Base-by-base conservation (phyloP, 1,284 basidiomycete species). In the Fomes fomentarius region DNA sequence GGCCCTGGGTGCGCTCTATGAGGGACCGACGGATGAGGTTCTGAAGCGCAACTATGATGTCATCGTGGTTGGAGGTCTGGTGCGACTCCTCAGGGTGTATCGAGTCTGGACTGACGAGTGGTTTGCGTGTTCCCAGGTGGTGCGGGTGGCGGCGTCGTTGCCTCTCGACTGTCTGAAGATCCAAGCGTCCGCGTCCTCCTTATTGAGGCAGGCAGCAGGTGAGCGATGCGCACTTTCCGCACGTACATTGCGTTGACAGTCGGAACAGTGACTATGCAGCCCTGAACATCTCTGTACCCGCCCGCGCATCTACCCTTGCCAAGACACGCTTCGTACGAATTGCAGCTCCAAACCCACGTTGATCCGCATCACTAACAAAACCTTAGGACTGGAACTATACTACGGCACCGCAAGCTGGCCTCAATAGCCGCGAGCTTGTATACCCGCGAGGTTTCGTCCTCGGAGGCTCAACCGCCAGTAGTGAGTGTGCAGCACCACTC, bases 61-160 rank as follows among this genome's bases (percentile, higher is more conserved):
- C 17, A 33, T 45, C 19, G 19, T 45, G 3, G 30, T 45, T 7
- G 43, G 43, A 21, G 43, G 43, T 45, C 14, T 11, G 38, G 19
- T 37, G n/a, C 19, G 17, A 11, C 6, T 10, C 12, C 19, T 10
- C 6, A 19, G 3, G 15, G n/a, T 40, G 21, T 24, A 9, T 7
- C 9, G 4, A 14, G 28, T 30, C 38, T 4, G 21, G 9, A 21
- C 38, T 40, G 38, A 40, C 38, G 14, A 11, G 12, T 12, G 21
- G n/a, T 44, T 26, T n/a, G 26, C 22, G 19, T 24, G n/a, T 26
- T 57, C 65, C 57, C 56, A 41, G 58, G 70, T 52, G 75, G 78
- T 70, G 34, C 61, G 28, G 64, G 47, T 12, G 64, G 64, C 26
- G 43, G 31, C 15, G 57, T 54, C 2, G 43, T 61, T 19, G 64